Evolutionary conservation across 192 early-diverging fungal genomes (phyloP), one percentile per base, ranked within the genome.

Genomic region (Tieghemiomyces parasiticus): DNA sequence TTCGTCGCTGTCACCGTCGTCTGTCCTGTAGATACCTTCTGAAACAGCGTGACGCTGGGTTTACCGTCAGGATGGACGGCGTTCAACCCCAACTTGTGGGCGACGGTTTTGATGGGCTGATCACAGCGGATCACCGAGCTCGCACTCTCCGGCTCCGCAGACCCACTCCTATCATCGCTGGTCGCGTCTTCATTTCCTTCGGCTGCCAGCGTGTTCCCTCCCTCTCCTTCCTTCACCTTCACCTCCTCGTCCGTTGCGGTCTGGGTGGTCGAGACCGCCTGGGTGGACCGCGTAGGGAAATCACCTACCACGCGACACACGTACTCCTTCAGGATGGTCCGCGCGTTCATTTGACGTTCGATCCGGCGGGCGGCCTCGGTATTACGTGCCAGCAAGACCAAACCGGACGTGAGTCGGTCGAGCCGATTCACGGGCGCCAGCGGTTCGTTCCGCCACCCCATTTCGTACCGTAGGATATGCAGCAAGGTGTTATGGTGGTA

Each of bases 361-460:
- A 95, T 68, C 46, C 74, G 61, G 25, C 76, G 72, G 3, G 91
- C 85, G 13, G 71, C 71, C 22, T 73, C 67, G 4, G 76, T 61
- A 22, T 74, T 81, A 4, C 71, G 68, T 0, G 83, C 86, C 14
- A 98, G 74, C 4, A 98, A 70, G 78, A 92, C 79, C 9, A 98
- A 61, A 8, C 95, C 95, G 1, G 92, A 95, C 0, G 95, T 98
- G 45, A 95, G 74, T 20, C 93, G 76, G 74, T 98, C 95, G 58
- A 98, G 71, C 35, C 95, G 74, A 70, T 98, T 96, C 33, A 86
- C 74, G 24, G 91, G 82, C 53, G 64, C 78, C 32, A 88, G 65
- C 25, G 70, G 64, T 24, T 0, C 19, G 38, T 16, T 42, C n/a
- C 59, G 48, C 51, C 78, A 77, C 1, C 78, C 75, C 31, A 80